These are phyloP conservation scores for Pelargonium nanum DNA, from an alignment of 345 rosid species.

Conservation along the genomic window DNA sequence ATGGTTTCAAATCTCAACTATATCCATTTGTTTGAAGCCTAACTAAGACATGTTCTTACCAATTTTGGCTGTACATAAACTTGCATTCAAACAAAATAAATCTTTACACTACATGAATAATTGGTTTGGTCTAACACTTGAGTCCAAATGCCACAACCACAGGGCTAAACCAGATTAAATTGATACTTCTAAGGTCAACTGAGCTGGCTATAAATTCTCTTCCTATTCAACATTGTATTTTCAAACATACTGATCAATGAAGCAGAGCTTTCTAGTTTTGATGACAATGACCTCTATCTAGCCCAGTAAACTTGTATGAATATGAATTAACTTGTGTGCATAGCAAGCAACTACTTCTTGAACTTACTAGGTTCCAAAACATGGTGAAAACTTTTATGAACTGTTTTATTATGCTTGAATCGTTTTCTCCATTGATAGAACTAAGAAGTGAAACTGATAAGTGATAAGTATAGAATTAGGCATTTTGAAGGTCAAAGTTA, in stretches of 20 bases:
- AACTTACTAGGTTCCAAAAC: too few species aligned
- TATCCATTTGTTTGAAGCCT: too few species aligned
- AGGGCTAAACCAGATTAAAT: neutral
- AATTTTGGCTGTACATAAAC: too few species aligned
- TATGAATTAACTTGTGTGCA: neutral
- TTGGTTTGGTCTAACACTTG: too few species aligned
- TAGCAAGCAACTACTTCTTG: too few species aligned
- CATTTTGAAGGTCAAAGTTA: neutral
- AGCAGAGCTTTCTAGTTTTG: neutral
- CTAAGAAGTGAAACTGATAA: constrained; percentile 4
- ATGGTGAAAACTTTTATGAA: neutral
- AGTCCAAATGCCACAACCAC: neutral
- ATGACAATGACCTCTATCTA: neutral
- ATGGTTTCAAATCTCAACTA: too few species aligned
- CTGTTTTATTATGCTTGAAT: neutral
- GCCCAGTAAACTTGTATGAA: neutral
- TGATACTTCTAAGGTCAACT: too few species aligned
- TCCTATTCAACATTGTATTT: too few species aligned
- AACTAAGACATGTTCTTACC: too few species aligned
- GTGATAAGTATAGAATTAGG: neutral
- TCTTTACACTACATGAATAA: too few species aligned
- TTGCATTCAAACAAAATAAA: too few species aligned
- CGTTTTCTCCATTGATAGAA: neutral
- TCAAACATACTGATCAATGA: neutral
- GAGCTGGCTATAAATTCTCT: too few species aligned